Evolutionary conservation across 352 stramenopile genomes (phyloP).

Genomic region (Pythium grandisporangium): DNA sequence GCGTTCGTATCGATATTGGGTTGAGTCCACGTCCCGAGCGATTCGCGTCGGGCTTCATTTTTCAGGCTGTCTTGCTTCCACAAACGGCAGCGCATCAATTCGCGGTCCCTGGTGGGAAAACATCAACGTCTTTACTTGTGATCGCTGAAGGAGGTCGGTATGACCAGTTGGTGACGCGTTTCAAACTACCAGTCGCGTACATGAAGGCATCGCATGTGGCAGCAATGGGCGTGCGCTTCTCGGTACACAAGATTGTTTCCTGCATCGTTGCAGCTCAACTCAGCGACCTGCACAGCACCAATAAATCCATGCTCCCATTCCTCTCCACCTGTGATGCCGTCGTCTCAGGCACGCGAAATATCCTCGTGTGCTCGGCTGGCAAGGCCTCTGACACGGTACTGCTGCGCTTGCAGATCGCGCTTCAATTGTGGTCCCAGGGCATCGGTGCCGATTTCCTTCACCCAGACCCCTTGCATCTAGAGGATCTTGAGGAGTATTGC

Average conservation of each 20-base stretch:
- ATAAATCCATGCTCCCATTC: conserved; percentile 1
- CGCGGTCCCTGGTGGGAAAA: conserved; percentile 14
- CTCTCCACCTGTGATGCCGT: conserved; percentile 12
- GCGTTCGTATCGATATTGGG: conserved; percentile 61
- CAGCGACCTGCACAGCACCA: conserved; percentile 16
- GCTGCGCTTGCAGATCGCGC: conserved; percentile 71
- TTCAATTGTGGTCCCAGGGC: conserved; percentile 61
- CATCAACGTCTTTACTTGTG: conserved; percentile 37
- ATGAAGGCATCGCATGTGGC: conserved; percentile 59
- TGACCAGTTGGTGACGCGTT: conserved; percentile 70
- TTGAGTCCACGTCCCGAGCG: conserved; percentile 65
- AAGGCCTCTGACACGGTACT: conserved; percentile 66
- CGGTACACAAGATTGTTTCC: conserved; percentile 80
- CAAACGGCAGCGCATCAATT: conserved; percentile 4
- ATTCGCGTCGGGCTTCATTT: conserved; percentile 77
- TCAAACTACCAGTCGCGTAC: conserved; percentile 75
- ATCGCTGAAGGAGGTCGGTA: conserved; percentile 81
- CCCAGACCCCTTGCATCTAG: conserved; percentile 62
- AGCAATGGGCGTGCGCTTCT: conserved; percentile 80
- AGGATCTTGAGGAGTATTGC: conserved; percentile 81
- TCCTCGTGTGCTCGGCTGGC: conserved; percentile 71
- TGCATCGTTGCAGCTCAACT: conserved; percentile 38
- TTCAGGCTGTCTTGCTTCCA: conserved; percentile 56
- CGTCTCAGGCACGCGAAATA: conserved; percentile 29
- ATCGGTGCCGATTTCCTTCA: conserved; percentile 80